phyloP scores from a whole-genome alignment of 306 rosid genomes.

The Luffa acutangula region DNA sequence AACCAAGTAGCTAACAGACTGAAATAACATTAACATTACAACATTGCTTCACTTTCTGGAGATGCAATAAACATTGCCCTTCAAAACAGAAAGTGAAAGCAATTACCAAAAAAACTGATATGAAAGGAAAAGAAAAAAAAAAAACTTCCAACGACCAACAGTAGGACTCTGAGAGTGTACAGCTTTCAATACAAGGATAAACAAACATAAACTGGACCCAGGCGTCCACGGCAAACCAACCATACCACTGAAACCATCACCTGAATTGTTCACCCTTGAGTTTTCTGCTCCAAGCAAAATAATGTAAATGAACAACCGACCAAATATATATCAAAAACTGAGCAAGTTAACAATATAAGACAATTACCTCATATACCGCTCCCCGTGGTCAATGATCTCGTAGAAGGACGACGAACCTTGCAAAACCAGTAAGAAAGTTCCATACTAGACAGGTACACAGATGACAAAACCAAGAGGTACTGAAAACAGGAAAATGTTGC shows the following conservation, averaged over 20 bases:
- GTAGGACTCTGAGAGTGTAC: constrained; percentile 1
- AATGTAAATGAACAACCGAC: background rate
- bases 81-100: background rate
- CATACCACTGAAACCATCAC: background rate
- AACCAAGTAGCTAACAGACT: background rate
- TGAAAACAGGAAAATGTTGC: background rate
- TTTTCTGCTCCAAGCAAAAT: background rate
- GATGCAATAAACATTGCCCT: background rate
- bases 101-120: background rate
- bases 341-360: background rate
- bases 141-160: background rate
- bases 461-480: background rate
- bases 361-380: background rate
- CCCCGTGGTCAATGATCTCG: background rate
- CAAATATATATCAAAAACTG: no score
- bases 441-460: background rate
- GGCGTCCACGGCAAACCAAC: constrained; percentile 1
- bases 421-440: background rate
- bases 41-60: background rate
- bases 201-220: constrained; percentile 1
- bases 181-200: background rate
- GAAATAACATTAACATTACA: background rate
- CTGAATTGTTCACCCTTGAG: background rate
- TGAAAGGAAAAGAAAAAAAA: background rate
- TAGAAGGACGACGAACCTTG: background rate